Base-by-base conservation (phyloP, 2,329 filamentous ascomycete genomes). In the Arachnopeziza araneosa region DNA sequence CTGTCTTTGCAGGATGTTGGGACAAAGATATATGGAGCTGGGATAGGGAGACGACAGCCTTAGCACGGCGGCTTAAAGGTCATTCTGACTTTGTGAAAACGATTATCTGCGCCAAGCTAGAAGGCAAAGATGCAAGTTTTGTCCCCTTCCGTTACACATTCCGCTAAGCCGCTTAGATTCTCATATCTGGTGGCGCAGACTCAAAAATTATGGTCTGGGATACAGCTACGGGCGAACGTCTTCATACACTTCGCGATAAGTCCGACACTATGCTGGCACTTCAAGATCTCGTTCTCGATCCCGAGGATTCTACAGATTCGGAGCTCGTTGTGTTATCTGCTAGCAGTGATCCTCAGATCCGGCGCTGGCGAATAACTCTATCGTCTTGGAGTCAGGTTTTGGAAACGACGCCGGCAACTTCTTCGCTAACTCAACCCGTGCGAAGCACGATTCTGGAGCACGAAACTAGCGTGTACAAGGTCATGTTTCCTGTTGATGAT, bases 61-160 rank as follows among this genome's bases (percentile, higher is more conserved):
- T 78, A 1, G 78, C 77, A n/a, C 80, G 77, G 63, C 86, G 80
- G 64, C 92, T 87, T 67, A 81, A 82, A 60, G 92, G 91, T 4
- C 93, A 98, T 74, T 80, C 83, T 1, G 95, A 99, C 75, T 99
- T 99, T 71, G 89, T 99, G 68, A 97, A 97, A 76, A 81, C 89
- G 3, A 77, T 98, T 2, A 75, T 89, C 17, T 85, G 82, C 66
- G 79, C 83, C 14, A 81, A 76, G 24, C 69, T 96, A 5, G 77
- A 79, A 19, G 85, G 81, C 26, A 84, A 82, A 61, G 79, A 90
- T 60, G 70, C 82, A 65, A 66, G 71, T 58, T 56, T 19, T 19
- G 22, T 32, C 24, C 56, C 48, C 7, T 57, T 60, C 48, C 44
- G 52, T 50, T 55, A 58, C 50, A 59, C 50, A 44, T 55, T 60